Base-by-base conservation (phyloP, 2,329 filamentous ascomycete species). In the Chlorencoelia australis region DNA sequence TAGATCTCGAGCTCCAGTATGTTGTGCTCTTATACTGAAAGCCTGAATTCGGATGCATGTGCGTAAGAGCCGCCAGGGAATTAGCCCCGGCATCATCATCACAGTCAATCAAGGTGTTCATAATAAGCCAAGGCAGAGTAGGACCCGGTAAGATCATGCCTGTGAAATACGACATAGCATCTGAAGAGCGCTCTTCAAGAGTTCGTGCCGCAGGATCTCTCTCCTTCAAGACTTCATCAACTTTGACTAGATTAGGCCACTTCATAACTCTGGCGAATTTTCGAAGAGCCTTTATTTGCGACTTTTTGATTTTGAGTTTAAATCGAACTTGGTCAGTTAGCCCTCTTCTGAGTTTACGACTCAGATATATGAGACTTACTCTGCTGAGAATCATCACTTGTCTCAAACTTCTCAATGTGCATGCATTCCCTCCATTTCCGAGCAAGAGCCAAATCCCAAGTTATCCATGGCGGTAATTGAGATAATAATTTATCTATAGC, bases 11-110 rank as follows among this genome's bases (percentile, higher is more conserved):
- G 3, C 79, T 75, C 82, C 82, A 87, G 63, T 86, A 87, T 1
- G 82, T 86, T 52, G 80, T 79, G 39, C 75, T 78, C 49, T 78
- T 76, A 54, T 86, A 85, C 59, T 87, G 82, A 52, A 87, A 85
- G 11, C 82, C 82, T 44, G 76, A 77, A 46, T 77, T 66, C 1
- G 79, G 78, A 40, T 79, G 70, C 46, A 79, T 67, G 25, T 84
- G 77, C 1, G 75, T 79, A 7, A 87, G 67, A 21, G 79, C 67
- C 8, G 76, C 75, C 11, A 86, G 68, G 6, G 75, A 64, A 43
- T 79, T 73, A 4, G 73, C 75, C 3, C 75, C 75, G 4, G 68
- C 68, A 52, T 83, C 79, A 2, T 75, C 75, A 50, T 86, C 81
- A 48, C 82, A 73, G 54, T 86, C 82, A 45, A 86, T 76, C 28